Base-by-base conservation (phyloP, 805 yeast species). In the Kluyveromyces siamensis region DNA sequence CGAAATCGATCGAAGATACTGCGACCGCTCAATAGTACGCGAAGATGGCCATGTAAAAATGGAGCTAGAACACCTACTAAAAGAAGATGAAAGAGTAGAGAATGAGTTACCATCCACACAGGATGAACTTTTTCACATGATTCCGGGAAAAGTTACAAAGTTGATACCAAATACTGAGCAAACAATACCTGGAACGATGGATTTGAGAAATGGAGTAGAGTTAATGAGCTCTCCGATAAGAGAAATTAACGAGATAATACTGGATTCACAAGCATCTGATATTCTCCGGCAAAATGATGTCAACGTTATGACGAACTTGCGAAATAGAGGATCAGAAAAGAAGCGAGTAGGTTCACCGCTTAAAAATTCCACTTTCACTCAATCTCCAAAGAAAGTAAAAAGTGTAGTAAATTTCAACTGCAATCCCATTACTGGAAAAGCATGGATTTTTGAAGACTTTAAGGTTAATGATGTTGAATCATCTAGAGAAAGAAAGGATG, bases 401-500 rank as follows among this genome's bases (percentile, higher is more conserved):
- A 14, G n/a, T 19, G 19, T 30, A 10, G 51, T 50, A 18, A 43
- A 51, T 41, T 53, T 65, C 16, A 60, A 59, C 41, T 40, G 14
- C 9, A 62, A 65, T 45, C 69, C 69, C 6, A 9, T 57, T 1
- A 60, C 62, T 2, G 48, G 48, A 14, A 57, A 56, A 37, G 61
- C 68, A 4, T 65, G 69, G 69, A 65, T 65, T 7, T 52, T 60
- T 27, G 69, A 65, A 48, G 69, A 65, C 46, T 65, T 65, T 36
- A 61, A 55, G 45, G 58, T 58, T 3, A 65, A 63, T 45, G 55
- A 58, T 18, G 50, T 55, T 40, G n/a, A 41, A 0, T 16, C 42
- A 7, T 38, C 47, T 5, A 45, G 49, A 3, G 50, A 44, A 33
- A 50, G 55, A 40, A 55, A 60, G 7, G 49, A 56, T 21, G 40